These are phyloP conservation scores for Penicillium janthinellum DNA, from an alignment of 2,329 filamentous ascomycete genomes.

Conservation along the genomic window DNA sequence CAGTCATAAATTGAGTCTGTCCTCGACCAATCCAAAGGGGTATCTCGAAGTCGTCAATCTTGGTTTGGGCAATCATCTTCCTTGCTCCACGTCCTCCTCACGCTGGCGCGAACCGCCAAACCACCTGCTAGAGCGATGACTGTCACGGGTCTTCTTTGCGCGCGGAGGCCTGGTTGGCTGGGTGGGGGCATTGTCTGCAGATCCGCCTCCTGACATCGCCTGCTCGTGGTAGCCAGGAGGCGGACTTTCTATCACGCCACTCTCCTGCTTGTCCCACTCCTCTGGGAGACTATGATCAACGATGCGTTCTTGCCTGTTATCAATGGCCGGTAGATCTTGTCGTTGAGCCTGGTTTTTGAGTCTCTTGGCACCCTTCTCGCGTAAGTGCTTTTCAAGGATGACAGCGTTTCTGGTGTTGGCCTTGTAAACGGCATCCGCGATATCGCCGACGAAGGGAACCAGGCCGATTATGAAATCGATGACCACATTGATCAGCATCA, in stretches of 20 bases:
- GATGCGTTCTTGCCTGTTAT: conserved; percentile 6
- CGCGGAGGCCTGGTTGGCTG: conserved; percentile 27
- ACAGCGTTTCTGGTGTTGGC: conserved; percentile 52
- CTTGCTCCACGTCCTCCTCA: conserved; percentile 34
- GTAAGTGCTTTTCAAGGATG: conserved; percentile 48
- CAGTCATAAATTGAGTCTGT: conserved; percentile 1
- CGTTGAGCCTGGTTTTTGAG: conserved; percentile 29
- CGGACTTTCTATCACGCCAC: conserved; percentile 27
- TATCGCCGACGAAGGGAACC: conserved; percentile 54
- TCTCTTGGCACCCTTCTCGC: conserved; percentile 42
- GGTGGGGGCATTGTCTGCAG: conserved; percentile 5
- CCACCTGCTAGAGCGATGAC: conserved; percentile 32
- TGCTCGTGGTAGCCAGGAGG: conserved; percentile 27
- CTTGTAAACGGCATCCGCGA: conserved; percentile 51
- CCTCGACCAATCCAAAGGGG: conserved; percentile 11
- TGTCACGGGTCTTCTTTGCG: conserved; percentile 26
- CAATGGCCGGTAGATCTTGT: conserved; percentile 18
- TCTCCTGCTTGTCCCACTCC: conserved; percentile 41
- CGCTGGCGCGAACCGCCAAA: conserved; percentile 32
- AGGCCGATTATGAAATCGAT: conserved; percentile 53
- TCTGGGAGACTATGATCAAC: conserved; percentile 43
- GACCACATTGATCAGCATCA: conserved; percentile 79
- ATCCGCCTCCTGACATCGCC: conserved; percentile 17
- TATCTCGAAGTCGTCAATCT: conserved; percentile 7
- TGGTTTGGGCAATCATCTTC: conserved; percentile 16